These are phyloP conservation scores for Hymenochaete sp. DNA, from an alignment of 1,284 basidiomycete species.

Conservation along the genomic window DNA sequence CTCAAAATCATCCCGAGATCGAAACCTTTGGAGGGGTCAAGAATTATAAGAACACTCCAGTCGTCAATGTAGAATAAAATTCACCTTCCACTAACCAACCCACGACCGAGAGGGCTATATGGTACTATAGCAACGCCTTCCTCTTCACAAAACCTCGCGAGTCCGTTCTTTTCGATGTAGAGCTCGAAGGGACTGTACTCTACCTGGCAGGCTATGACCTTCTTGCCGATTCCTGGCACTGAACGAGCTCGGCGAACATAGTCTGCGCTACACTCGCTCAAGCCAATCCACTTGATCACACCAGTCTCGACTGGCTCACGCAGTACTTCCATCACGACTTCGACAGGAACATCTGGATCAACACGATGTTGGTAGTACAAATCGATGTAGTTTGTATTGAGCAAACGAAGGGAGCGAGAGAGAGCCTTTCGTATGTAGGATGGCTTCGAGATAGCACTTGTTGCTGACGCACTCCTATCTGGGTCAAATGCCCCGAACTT, in stretches of 20 bases:
- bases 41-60: not conserved
- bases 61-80: not conserved
- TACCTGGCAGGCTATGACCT: conserved; percentile 35
- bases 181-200: conserved; percentile 37
- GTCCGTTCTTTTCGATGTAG: conserved; percentile 27
- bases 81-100: conserved; percentile 30
- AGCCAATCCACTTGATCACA: conserved; percentile 32
- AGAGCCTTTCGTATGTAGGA: conserved; percentile 24
- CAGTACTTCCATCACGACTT: conserved; percentile 34
- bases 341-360: conserved; percentile 33
- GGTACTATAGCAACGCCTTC: conserved; percentile 31
- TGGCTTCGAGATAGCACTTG: conserved; percentile 22
- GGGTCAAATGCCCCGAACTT: conserved; percentile 27
- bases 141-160: conserved; percentile 29
- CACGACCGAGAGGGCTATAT: conserved; percentile 32
- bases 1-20: conserved; percentile 26
- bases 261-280: conserved; percentile 37
- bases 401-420: conserved; percentile 22
- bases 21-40: conserved; percentile 18
- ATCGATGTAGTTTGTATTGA: conserved; percentile 29
- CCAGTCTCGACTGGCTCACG: conserved; percentile 31
- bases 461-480: conserved; percentile 9
- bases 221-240: conserved; percentile 20
- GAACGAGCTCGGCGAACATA: conserved; percentile 35
- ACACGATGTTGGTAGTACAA: conserved; percentile 33